A percentile compares a stretch with the other conserved stretches of the same genome.
Evolutionary conservation across 805 yeast genomes (phyloP).

Genomic region (Cyberlindnera lachancei): DNA sequence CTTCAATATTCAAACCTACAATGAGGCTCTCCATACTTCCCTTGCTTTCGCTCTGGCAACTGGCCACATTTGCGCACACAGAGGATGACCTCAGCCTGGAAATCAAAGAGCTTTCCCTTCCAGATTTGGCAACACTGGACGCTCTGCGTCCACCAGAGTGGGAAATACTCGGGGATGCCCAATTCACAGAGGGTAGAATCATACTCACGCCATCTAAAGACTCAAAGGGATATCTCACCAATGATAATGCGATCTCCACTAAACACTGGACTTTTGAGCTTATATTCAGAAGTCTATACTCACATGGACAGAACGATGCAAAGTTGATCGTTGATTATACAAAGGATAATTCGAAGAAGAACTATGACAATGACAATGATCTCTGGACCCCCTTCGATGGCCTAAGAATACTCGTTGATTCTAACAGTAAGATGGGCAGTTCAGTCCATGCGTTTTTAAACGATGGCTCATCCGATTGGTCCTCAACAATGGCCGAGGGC

Average conservation of each 20-base stretch:
- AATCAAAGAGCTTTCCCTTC: slow-evolving; percentile 28
- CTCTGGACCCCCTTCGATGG: slow-evolving; percentile 60
- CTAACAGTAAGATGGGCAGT: slow-evolving; percentile 37
- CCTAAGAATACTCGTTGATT: slow-evolving; percentile 51
- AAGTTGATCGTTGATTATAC: too few relatives aligned
- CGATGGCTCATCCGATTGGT: slow-evolving; percentile 44
- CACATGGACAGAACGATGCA: slow-evolving; percentile 37
- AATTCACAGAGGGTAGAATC: slow-evolving; percentile 45
- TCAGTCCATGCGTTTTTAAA: slow-evolving; percentile 52
- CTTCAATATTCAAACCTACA: too few relatives aligned
- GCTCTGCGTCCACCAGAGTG: slow-evolving; percentile 27
- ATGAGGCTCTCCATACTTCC: too few relatives aligned
- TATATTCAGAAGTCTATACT: slow-evolving; percentile 56
- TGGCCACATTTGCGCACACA: slow-evolving; percentile 14
- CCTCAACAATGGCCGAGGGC: slow-evolving; percentile 8
- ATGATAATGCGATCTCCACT: slow-evolving; percentile 22
- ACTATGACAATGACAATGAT: too few relatives aligned
- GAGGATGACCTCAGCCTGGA: slow-evolving; percentile 17
- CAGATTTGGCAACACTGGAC: slow-evolving; percentile 30
- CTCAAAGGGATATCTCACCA: slow-evolving; percentile 41
- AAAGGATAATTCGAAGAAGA: too few relatives aligned
- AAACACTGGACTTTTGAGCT: slow-evolving; percentile 51
- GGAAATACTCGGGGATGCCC: slow-evolving; percentile 31
- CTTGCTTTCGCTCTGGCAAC: not conserved
- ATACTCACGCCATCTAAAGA: slow-evolving; percentile 38